Conservation (phyloP, 2,329 filamentous ascomycete species). For the Rosellinia necatrix region DNA sequence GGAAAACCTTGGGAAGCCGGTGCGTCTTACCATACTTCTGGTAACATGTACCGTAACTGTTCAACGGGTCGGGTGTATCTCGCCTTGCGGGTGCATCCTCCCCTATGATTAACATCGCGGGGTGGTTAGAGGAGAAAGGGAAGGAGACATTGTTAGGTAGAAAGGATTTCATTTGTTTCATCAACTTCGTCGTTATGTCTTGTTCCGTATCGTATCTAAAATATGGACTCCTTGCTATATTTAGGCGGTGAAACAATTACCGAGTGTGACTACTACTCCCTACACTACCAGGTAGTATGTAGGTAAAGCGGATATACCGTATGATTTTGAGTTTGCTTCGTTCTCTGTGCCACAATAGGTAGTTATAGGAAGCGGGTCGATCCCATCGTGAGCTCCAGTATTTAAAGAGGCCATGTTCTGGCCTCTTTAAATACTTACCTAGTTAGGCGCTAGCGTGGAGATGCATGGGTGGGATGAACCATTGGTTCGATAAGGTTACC, state of each 20-base stretch:
- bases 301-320: not conserved
- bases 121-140: not conserved
- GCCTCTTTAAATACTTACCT: not conserved
- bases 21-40: no score
- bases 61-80: no score
- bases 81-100: no score
- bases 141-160: not conserved
- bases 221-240: not conserved
- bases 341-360: no score
- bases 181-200: not conserved
- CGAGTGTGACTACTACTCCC: not conserved
- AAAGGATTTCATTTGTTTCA: slow-evolving; percentile 22
- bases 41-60: no score
- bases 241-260: slow-evolving; percentile 7
- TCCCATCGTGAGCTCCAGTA: no score
- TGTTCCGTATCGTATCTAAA: slow-evolving; percentile 18
- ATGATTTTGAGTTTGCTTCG: no score
- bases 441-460: not conserved
- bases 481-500: slow-evolving; percentile 3
- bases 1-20: no score
- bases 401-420: no score
- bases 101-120: no score
- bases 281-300: not conserved
- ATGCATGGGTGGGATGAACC: not conserved
- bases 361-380: no score